A percentile compares a stretch with the other conserved stretches of the same genome.
Conservation (phyloP, 805 yeast species). For the Pichia rugopelliculosa region DNA sequence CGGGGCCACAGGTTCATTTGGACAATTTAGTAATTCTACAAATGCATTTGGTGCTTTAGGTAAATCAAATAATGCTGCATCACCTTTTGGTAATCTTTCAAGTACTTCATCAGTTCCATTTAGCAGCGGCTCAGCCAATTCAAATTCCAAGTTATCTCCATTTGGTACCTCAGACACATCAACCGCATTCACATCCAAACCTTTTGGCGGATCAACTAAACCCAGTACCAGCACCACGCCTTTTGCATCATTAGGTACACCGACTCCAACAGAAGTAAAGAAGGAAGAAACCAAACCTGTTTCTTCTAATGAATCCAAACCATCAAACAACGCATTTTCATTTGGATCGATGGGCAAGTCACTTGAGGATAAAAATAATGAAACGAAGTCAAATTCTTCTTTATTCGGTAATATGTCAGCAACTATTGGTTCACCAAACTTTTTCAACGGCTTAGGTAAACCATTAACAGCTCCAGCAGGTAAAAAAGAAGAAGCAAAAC, state of each 20-base stretch:
- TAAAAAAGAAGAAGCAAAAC: not conserved
- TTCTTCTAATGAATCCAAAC: not conserved
- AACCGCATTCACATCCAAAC: not conserved
- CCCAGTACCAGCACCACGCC: not conserved
- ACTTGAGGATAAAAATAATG: not conserved
- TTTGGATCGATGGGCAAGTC: not conserved
- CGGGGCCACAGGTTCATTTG: constrained; percentile 1
- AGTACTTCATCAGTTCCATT: too few species aligned
- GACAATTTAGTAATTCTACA: constrained; percentile 7
- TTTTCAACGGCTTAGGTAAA: not conserved
- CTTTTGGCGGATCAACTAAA: not conserved
- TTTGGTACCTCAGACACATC: not conserved
- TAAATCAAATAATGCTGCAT: not conserved
- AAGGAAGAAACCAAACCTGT: not conserved
- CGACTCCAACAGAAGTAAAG: not conserved
- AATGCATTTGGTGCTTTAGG: not conserved
- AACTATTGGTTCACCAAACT: not conserved
- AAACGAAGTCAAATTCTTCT: not conserved
- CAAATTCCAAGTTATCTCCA: too few species aligned
- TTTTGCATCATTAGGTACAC: not conserved
- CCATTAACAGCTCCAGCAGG: not conserved
- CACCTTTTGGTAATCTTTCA: constrained; percentile 4
- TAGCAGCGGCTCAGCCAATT: too few species aligned
- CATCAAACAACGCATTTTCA: not conserved
- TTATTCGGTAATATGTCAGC: not conserved